Evolutionary conservation across 306 rosid genomes (phyloP), one percentile per base, ranked within the genome.

Genomic region (Hippophae tibetana): DNA sequence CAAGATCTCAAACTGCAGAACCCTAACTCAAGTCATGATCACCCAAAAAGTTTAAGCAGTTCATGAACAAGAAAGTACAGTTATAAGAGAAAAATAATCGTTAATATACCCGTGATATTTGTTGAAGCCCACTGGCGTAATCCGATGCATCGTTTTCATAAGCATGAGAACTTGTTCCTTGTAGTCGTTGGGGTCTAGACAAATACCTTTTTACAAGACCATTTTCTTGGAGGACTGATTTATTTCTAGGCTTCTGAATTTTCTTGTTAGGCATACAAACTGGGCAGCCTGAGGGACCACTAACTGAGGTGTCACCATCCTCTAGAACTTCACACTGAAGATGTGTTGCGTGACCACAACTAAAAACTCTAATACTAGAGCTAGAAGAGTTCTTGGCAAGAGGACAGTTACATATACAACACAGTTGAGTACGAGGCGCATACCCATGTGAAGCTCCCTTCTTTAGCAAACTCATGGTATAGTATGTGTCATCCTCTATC

Each of bases 401-500:
- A 55, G 70, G 79, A 71, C 85, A 59, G 64, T 73, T 85, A 52
- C 99, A 92, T 65, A 92, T 75, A 63, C 95, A 84, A 67, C 97
- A 92, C 42, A 70, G 38, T 48, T 66, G 67, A 81, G 69, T 76
- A 77, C 77, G 78, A 61, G 96, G 99, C 64, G 95, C 90, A 56
- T 83, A 92, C 13, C 94, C 99, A 62, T 88, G 97, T 61, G 97
- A 76, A 27, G 99, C 95, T 55, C 99, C 99, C 66, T 74, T 92
- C 84, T 88, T 92, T 66, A 92, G 95, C 72, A 92, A 67, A 70
- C 78, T 86, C 96, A 92, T 88, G 10, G 88, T 92, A 72, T 92
- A 92, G 75, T 83, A 92, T 7, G 95, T 72, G 69, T 92, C 99
- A 71, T 92, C 96, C 74, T 92, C 95, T 67, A 92, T 85, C 77